Conservation (phyloP, 148 eudicot species). For the Rhododendron vialii region DNA sequence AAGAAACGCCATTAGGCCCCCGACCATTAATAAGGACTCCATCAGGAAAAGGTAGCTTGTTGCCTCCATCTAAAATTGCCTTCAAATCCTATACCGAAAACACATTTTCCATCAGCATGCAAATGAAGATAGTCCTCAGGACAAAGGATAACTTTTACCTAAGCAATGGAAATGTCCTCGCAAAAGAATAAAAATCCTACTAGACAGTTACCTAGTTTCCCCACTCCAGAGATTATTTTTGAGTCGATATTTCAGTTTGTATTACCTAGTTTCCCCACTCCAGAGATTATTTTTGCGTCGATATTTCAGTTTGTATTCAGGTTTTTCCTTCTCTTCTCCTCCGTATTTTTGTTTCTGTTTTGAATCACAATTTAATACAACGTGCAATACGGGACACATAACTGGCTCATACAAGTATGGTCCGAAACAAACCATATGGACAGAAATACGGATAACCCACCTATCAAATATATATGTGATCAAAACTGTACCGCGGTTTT, state of each 20-base stretch:
- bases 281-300: not conserved
- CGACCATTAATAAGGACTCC: constrained; percentile 97
- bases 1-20: constrained; percentile 54
- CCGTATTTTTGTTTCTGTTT: not conserved
- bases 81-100: constrained; percentile 43
- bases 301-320: not conserved
- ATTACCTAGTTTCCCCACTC: not conserved
- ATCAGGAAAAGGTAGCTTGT: constrained; percentile 64
- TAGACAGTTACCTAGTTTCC: not conserved
- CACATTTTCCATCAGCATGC: not conserved
- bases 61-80: constrained; percentile 61
- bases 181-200: not conserved
- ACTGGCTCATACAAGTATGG: not conserved
- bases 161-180: not conserved
- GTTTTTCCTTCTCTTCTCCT: not conserved
- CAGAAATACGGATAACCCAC: not conserved
- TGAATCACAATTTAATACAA: not conserved
- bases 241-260: not conserved
- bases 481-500: not conserved
- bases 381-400: not conserved
- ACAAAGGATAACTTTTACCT: not conserved
- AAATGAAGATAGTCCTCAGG: not conserved
- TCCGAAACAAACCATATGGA: not conserved
- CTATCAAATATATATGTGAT: not conserved
- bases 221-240: not conserved